Percentiles rank a stretch among this genome's conserved stretches.
Conservation (phyloP, 73 alveolate species). For the Loxodes magnus region DNA sequence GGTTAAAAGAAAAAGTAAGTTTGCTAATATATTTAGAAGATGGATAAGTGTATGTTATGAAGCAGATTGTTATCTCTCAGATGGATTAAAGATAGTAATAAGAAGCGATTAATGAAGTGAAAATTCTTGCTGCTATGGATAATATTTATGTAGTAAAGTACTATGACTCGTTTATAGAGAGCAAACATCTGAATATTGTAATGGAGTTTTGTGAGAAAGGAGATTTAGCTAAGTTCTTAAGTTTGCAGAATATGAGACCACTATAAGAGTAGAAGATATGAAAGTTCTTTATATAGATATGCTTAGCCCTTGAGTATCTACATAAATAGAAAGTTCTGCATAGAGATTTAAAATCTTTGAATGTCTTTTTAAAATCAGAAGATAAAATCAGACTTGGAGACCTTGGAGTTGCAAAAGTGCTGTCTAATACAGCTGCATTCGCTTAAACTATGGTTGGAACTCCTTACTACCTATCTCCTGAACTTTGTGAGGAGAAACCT, state of each 20-base stretch:
- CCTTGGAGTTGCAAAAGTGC: slow-evolving; percentile 56
- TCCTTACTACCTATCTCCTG: slow-evolving; percentile 97
- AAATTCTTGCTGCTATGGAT: slow-evolving; percentile 28
- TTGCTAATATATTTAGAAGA: slow-evolving; percentile 21
- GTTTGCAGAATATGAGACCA: slow-evolving; percentile 43
- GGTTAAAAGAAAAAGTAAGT: slow-evolving; percentile 60
- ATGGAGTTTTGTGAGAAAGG: slow-evolving; percentile 97
- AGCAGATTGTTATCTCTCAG: slow-evolving; percentile 36
- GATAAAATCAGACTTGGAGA: slow-evolving; percentile 69
- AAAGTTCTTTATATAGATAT: slow-evolving; percentile 69
- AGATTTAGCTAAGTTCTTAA: slow-evolving; percentile 51
- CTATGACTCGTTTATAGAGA: slow-evolving; percentile 70
- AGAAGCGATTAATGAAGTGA: slow-evolving; percentile 42
- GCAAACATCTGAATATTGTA: slow-evolving; percentile 57
- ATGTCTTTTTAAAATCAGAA: slow-evolving; percentile 49
- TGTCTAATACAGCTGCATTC: slow-evolving; percentile 10
- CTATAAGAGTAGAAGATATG: slow-evolving; percentile 66
- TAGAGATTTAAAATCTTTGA: slow-evolving; percentile 72
- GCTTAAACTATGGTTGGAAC: slow-evolving; percentile 38
- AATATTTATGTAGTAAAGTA: slow-evolving; percentile 66
- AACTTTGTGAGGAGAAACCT: slow-evolving; percentile 80
- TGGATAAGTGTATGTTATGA: slow-evolving; percentile 44
- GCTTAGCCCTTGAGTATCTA: slow-evolving; percentile 63
- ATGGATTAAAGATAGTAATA: slow-evolving; percentile 23
- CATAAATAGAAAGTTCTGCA: slow-evolving; percentile 76